phyloP scores from a whole-genome alignment of 2,329 filamentous ascomycete genomes.

The Claviceps capensis region DNA sequence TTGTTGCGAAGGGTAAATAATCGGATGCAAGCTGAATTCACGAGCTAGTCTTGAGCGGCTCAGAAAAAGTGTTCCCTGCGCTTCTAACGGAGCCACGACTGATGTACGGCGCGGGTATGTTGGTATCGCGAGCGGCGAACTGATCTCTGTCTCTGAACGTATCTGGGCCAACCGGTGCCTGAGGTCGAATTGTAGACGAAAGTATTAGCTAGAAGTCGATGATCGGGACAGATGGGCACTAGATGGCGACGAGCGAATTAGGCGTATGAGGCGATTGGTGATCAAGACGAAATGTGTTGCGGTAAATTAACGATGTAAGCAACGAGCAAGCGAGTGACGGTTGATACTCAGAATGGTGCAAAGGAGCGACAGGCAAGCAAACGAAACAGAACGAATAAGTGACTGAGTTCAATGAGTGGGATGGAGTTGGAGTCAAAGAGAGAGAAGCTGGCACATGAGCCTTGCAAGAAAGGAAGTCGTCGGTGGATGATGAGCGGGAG shows the following conservation, averaged over 20 bases:
- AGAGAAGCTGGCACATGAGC: slow-evolving; percentile 2
- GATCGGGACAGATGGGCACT: not conserved
- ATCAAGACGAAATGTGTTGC: no score
- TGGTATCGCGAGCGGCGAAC: not conserved
- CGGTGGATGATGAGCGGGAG: slow-evolving; percentile 4
- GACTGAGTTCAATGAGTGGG: slow-evolving; percentile 1
- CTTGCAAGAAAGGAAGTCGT: slow-evolving; percentile 1
- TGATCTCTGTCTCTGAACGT: not conserved
- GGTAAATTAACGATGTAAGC: not conserved
- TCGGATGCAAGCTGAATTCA: not conserved
- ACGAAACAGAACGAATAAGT: not conserved
- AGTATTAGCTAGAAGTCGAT: not conserved
- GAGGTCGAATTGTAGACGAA: not conserved
- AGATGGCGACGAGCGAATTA: not conserved
- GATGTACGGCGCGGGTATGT: not conserved
- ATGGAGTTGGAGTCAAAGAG: not conserved
- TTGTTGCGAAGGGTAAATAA: no score
- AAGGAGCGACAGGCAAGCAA: not conserved
- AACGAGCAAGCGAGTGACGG: slow-evolving; percentile 2
- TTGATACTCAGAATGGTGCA: not conserved
- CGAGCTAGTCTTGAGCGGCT: not conserved
- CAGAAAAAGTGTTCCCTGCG: not conserved
- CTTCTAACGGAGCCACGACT: not conserved
- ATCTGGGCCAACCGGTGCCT: not conserved
- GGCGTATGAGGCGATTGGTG: not conserved